Percentiles rank a stretch among this genome's conserved stretches.
These are phyloP conservation scores for Pseudogymnoascus sp. DNA, from an alignment of 2,329 filamentous ascomycete genomes.

Conservation along the genomic window DNA sequence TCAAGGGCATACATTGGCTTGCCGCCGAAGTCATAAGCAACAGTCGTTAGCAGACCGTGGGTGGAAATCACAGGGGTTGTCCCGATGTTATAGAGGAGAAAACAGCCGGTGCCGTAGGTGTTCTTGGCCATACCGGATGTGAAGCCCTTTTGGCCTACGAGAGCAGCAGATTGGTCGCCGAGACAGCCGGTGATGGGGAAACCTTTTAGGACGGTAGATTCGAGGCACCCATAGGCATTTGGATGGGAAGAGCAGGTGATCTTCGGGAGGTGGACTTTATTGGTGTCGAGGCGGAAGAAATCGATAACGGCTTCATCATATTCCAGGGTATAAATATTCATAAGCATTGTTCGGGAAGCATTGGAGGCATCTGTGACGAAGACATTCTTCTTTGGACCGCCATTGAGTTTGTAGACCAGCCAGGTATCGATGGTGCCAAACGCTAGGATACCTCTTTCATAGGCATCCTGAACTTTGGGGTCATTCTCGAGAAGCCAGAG, in stretches of 20 bases:
- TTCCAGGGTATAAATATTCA: slow-evolving; percentile 72
- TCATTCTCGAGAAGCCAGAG: slow-evolving; percentile 72
- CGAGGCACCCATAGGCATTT: slow-evolving; percentile 61
- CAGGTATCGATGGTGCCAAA: slow-evolving; percentile 87
- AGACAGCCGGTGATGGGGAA: slow-evolving; percentile 70
- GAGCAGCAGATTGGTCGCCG: slow-evolving; percentile 72
- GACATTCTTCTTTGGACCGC: slow-evolving; percentile 52
- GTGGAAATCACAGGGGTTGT: slow-evolving; percentile 76
- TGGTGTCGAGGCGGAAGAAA: slow-evolving; percentile 65
- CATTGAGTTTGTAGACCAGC: slow-evolving; percentile 79
- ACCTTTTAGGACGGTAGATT: slow-evolving; percentile 57
- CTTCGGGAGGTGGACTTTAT: slow-evolving; percentile 67
- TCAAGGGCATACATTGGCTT: slow-evolving; percentile 67
- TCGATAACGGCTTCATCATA: slow-evolving; percentile 70
- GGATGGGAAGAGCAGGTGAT: slow-evolving; percentile 75
- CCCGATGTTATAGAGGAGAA: slow-evolving; percentile 79
- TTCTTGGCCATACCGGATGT: slow-evolving; percentile 74
- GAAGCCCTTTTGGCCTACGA: slow-evolving; percentile 79
- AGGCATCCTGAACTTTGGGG: slow-evolving; percentile 60
- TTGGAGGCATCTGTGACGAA: slow-evolving; percentile 84
- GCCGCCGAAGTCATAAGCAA: slow-evolving; percentile 72
- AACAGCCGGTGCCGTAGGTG: slow-evolving; percentile 79
- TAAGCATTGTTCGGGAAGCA: slow-evolving; percentile 88
- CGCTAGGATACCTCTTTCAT: slow-evolving; percentile 65
- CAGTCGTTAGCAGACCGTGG: slow-evolving; percentile 74